These are phyloP conservation scores for Trichoderma koningii DNA, from an alignment of 2,329 filamentous ascomycete species.

Conservation along the genomic window DNA sequence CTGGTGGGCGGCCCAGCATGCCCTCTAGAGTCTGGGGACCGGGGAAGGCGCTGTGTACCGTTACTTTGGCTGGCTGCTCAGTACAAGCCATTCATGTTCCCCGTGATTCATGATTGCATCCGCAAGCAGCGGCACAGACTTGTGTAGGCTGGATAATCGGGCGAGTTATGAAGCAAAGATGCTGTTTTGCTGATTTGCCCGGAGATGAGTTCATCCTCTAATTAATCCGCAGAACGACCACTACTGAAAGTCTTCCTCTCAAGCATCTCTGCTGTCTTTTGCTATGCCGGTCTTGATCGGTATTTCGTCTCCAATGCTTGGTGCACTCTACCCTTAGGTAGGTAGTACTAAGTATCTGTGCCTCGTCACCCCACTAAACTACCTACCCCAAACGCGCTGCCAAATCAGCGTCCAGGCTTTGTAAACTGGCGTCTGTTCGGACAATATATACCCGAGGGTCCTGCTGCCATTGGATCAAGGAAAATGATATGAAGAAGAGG, in stretches of 20 bases:
- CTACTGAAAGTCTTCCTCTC: no score
- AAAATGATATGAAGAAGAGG: neutral
- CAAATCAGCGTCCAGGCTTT: conserved; percentile 23
- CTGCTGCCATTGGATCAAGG: neutral
- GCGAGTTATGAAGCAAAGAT: neutral
- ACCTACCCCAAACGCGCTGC: conserved; percentile 22
- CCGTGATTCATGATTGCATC: neutral
- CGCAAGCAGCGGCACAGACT: neutral
- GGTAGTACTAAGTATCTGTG: neutral
- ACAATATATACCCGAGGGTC: conserved; percentile 19
- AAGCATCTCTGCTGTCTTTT: no score
- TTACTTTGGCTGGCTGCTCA: neutral
- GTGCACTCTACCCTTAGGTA: neutral
- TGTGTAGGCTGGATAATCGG: neutral
- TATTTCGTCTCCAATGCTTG: neutral
- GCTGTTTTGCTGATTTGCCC: no score
- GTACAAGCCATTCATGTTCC: neutral
- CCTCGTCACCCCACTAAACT: conserved; percentile 24
- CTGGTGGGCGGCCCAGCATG: neutral
- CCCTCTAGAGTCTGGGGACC: conserved; percentile 4
- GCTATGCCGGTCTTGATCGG: neutral
- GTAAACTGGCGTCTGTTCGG: conserved; percentile 16
- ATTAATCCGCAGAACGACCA: no score
- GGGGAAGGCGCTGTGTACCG: neutral
- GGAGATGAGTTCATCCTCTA: no score